These are phyloP conservation scores for Zanthoxylum bungeanum DNA, from an alignment of 345 rosid genomes.

Conservation along the genomic window DNA sequence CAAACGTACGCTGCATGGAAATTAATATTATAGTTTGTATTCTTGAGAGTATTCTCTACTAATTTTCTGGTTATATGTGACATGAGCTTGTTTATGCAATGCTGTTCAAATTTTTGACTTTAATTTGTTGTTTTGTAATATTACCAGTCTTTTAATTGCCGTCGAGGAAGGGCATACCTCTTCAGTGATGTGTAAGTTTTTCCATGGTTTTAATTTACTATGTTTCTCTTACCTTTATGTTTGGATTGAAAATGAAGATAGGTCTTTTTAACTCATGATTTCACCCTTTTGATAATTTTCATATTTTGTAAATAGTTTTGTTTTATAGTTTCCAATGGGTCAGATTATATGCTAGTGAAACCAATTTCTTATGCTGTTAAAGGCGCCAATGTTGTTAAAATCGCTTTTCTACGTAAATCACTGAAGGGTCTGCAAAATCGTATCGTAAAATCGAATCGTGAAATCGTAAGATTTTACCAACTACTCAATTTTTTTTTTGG, in stretches of 20 bases:
- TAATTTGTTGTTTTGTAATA: constrained; percentile 15
- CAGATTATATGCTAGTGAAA: not conserved
- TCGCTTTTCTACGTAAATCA: no score
- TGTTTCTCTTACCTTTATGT: not conserved
- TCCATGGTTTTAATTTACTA: not conserved
- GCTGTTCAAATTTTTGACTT: constrained; percentile 4
- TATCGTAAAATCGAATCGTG: no score
- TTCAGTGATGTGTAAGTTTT: constrained; percentile 44
- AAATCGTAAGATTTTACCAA: no score
- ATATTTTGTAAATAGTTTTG: not conserved
- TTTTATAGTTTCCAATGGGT: not conserved
- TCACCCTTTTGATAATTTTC: not conserved
- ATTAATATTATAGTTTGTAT: no score
- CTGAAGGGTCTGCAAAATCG: no score
- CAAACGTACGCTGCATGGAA: not conserved
- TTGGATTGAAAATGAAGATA: not conserved
- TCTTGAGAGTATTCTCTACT: not conserved
- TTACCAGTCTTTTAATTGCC: constrained; percentile 34
- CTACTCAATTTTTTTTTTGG: no score
- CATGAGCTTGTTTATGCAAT: not conserved
- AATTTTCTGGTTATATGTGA: not conserved
- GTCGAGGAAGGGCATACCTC: constrained; percentile 44
- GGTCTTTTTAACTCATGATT: not conserved
- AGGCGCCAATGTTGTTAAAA: no score
- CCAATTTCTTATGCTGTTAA: no score